Percentiles rank a stretch among this genome's conserved stretches.
phyloP scores from a whole-genome alignment of 2,329 filamentous ascomycete species.

The Epichloe bromicola region DNA sequence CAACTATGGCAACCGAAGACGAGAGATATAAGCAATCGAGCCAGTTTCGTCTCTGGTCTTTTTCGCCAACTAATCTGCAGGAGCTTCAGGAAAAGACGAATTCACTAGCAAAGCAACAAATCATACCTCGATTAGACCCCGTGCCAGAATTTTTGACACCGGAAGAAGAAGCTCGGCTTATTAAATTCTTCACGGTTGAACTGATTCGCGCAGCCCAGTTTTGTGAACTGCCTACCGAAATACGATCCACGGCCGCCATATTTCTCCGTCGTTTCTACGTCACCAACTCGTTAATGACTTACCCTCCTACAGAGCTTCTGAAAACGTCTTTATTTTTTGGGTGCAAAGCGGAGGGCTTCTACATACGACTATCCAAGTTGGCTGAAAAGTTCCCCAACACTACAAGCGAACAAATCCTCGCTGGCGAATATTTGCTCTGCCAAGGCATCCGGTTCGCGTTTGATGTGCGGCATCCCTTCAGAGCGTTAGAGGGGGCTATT shows the following conservation, averaged over 20 bases:
- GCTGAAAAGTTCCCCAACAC: slow-evolving; percentile 56
- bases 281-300: slow-evolving; percentile 91
- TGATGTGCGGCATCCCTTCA: slow-evolving; percentile 82
- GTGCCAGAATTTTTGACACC: slow-evolving; percentile 69
- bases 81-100: slow-evolving; percentile 70
- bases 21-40: slow-evolving; percentile 80
- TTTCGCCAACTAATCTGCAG: slow-evolving; percentile 58
- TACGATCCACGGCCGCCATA: slow-evolving; percentile 60
- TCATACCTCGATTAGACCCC: slow-evolving; percentile 39
- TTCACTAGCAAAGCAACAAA: slow-evolving; percentile 53
- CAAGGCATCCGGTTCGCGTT: slow-evolving; percentile 90
- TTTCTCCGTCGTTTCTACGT: slow-evolving; percentile 93
- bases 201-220: slow-evolving; percentile 43
- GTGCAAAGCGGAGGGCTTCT: slow-evolving; percentile 80
- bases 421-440: slow-evolving; percentile 83
- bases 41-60: slow-evolving; percentile 89
- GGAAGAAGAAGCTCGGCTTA: slow-evolving; percentile 68
- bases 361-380: slow-evolving; percentile 53
- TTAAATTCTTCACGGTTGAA: slow-evolving; percentile 61
- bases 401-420: slow-evolving; percentile 69
- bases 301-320: slow-evolving; percentile 78
- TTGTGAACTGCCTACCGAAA: slow-evolving; percentile 36
- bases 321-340: slow-evolving; percentile 87
- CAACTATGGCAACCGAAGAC: slow-evolving; percentile 66
- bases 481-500: slow-evolving; percentile 72